Base-by-base conservation (phyloP, 2,329 filamentous ascomycete genomes). In the Cercospora canescens region DNA sequence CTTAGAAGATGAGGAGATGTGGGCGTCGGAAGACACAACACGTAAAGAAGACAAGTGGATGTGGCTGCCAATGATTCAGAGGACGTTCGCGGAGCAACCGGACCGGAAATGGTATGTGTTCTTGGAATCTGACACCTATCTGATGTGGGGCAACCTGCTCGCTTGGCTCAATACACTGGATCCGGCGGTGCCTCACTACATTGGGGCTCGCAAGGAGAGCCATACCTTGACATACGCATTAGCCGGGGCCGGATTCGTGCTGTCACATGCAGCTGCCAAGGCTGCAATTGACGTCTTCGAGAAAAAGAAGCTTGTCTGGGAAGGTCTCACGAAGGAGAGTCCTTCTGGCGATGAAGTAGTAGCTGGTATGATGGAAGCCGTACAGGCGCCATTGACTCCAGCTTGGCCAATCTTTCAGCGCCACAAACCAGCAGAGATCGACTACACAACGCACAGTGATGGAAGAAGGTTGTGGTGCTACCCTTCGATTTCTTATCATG, bases 101-200 rank as follows among this genome's bases (percentile, higher is more conserved):
- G 74, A 79, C 32, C 80, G 78, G 62, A 79, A 82, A 57, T 86
- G 84, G 79, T 86, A 83, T 68, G 80, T 86, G 60, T 86, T 86
- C 69, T 79, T 83, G 48, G 83, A 85, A 66, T 81, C 82, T 1
- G 83, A 85, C 69, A 85, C 83, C 45, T 85, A 78, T 66, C 67
- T 81, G 9, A 71, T 79, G 21, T 81, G 78, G 78, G 72, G 75
- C 50, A 80, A 75, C 39, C 52, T 79, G 50, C 82, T 84, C 60
- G 79, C 79, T 5, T 80, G 83, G 63, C 76, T 85, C 16, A 77
- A 78, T 18, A 80, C 78, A 21, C 79, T 83, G 67, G 79, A 85
- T 62, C 78, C 80, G 7, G 73, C 75, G 4, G 67, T 70, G 6
- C 77, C 79, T 16, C 66, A 81, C 1, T 86, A 85, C 71, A 78